A percentile compares a stretch with the other conserved stretches of the same genome.
These are phyloP conservation scores for Bathelium albidoporum DNA, from an alignment of 495 filamentous ascomycete genomes.

Conservation along the genomic window DNA sequence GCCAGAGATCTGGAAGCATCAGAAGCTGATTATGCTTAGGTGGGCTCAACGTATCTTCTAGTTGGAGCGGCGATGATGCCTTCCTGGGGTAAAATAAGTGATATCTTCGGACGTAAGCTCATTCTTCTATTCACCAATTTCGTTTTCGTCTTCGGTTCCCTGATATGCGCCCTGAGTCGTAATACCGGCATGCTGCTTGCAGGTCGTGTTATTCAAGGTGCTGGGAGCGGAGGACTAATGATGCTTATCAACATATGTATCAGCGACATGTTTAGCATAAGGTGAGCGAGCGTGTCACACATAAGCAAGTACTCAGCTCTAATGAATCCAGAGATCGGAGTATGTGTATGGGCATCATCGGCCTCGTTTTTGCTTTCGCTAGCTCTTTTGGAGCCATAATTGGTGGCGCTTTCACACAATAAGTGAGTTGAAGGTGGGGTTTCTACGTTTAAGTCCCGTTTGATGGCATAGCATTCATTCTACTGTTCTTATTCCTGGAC, in stretches of 20 bases:
- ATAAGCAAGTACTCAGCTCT: background rate
- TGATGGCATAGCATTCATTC: constrained; percentile 54
- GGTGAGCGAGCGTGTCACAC: constrained; percentile 29
- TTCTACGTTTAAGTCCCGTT: constrained; percentile 65
- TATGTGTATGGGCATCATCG: constrained; percentile 33
- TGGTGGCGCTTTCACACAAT: constrained; percentile 33
- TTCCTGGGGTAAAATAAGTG: constrained; percentile 72
- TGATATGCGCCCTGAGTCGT: constrained; percentile 57
- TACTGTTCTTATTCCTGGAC: constrained; percentile 62
- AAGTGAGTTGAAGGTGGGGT: constrained; percentile 50
- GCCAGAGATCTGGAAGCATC: constrained; percentile 33
- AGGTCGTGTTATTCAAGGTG: constrained; percentile 66
- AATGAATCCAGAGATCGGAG: constrained; percentile 22
- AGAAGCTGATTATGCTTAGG: constrained; percentile 42
- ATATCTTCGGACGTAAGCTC: constrained; percentile 79
- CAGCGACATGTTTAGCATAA: constrained; percentile 66
- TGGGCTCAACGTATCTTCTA: constrained; percentile 45
- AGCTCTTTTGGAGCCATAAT: constrained; percentile 32
- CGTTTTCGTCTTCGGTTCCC: constrained; percentile 64
- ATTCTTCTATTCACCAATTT: constrained; percentile 62
- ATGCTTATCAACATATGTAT: constrained; percentile 75
- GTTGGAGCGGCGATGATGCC: constrained; percentile 58
- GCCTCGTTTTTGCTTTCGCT: constrained; percentile 34
- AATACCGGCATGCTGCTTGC: constrained; percentile 65
- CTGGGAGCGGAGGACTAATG: constrained; percentile 71